Evolutionary conservation across 139 green algal genomes (phyloP).

Genomic region (Gonium pectorale): DNA sequence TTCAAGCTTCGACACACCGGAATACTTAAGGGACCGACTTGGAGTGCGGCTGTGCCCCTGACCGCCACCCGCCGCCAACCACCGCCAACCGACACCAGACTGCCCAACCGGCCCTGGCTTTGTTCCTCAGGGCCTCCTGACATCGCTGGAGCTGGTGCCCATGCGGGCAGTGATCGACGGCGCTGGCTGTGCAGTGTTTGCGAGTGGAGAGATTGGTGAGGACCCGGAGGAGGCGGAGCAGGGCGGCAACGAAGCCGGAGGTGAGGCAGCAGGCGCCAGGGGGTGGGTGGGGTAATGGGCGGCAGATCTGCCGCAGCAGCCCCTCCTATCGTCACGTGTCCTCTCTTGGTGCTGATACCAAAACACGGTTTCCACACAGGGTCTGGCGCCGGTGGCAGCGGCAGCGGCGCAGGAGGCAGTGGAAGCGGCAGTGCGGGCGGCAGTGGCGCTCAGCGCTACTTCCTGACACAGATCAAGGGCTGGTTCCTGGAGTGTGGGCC

Average conservation of each 20-base stretch:
- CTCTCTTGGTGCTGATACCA: too few relatives aligned
- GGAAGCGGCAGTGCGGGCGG: conserved; percentile 1
- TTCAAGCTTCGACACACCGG: too few relatives aligned
- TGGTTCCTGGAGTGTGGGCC: conserved; percentile 91
- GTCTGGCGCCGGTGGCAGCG: neutral
- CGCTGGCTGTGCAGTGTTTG: conserved; percentile 80
- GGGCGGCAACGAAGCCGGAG: too few relatives aligned
- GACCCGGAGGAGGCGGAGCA: neutral
- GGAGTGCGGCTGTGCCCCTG: neutral
- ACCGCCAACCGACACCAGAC: neutral
- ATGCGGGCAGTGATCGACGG: conserved; percentile 88
- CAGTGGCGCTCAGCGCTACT: neutral
- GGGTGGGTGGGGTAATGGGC: neutral
- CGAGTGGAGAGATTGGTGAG: conserved; percentile 8
- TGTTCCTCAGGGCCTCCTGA: conserved; percentile 73
- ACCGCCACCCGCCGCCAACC: neutral
- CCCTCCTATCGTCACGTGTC: too few relatives aligned
- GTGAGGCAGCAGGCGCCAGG: neutral
- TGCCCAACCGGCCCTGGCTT: neutral
- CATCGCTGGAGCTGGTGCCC: conserved; percentile 92
- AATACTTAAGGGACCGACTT: neutral
- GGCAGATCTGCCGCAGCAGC: too few relatives aligned
- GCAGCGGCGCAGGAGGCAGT: conserved; percentile 24
- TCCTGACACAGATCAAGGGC: conserved; percentile 85
- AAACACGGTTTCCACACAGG: too few relatives aligned